These are phyloP conservation scores for Saccharomyces hybrid DNA, from an alignment of 1,139 yeast species.

Conservation along the genomic window DNA sequence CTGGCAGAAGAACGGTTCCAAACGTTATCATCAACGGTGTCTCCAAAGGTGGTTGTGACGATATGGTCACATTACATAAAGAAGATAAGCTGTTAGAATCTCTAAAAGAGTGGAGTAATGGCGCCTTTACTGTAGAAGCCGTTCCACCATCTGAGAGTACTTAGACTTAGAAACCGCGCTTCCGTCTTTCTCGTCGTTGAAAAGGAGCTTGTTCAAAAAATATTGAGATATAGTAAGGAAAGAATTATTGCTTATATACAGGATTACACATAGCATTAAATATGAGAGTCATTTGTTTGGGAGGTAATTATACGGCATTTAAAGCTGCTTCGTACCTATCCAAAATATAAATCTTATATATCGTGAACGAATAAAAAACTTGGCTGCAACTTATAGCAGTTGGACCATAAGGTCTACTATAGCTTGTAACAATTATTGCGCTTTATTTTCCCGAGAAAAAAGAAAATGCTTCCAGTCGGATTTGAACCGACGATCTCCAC, in stretches of 20 bases:
- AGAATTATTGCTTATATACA: background rate
- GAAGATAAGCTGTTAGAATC: constrained; percentile 6
- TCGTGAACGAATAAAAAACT: background rate
- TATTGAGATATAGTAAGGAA: background rate
- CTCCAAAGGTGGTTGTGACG: constrained; percentile 72
- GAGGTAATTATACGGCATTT: background rate
- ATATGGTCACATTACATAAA: constrained; percentile 53
- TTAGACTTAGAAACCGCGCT: background rate
- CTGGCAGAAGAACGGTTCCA: constrained; percentile 63
- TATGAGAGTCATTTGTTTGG: background rate
- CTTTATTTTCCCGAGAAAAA: background rate
- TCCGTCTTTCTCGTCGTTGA: background rate
- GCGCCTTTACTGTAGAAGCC: background rate
- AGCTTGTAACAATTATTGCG: constrained; percentile 1
- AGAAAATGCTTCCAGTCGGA: constrained; percentile 31
- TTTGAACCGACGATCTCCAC: constrained; percentile 35
- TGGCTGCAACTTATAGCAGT: background rate
- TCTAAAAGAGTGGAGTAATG: constrained; percentile 11
- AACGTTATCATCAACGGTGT: constrained; percentile 53
- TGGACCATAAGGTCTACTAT: background rate
- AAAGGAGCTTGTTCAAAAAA: background rate
- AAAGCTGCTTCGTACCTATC: background rate
- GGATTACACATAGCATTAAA: background rate
- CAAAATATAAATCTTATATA: background rate
- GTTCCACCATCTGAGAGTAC: background rate